Conservation (phyloP, 495 filamentous ascomycete genomes). For the Penicillium coffeae region DNA sequence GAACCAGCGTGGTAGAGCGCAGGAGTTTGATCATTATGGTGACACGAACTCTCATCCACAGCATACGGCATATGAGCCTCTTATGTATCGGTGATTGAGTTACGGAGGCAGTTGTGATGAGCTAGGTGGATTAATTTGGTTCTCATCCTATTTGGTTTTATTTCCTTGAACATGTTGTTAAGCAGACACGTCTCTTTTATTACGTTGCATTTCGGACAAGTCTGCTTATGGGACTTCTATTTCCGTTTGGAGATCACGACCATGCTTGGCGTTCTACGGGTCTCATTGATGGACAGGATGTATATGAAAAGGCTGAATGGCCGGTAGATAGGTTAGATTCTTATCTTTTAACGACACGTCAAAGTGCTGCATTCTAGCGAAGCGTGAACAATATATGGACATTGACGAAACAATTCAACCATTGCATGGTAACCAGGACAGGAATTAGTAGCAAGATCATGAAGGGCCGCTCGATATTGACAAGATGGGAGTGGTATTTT, state of each 20-base stretch:
- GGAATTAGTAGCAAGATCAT: slow-evolving; percentile 15
- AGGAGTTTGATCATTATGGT: slow-evolving; percentile 1
- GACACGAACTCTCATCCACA: slow-evolving; percentile 1
- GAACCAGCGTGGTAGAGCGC: slow-evolving; percentile 8
- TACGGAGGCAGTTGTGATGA: background rate
- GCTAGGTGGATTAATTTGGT: background rate
- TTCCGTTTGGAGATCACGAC: background rate
- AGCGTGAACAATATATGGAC: slow-evolving; percentile 1
- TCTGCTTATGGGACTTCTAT: background rate
- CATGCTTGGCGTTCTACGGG: slow-evolving; percentile 5
- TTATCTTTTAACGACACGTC: slow-evolving; percentile 6
- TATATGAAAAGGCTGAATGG: slow-evolving; percentile 4
- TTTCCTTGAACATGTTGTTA: background rate
- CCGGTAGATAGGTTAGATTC: slow-evolving; percentile 15
- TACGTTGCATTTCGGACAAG: background rate
- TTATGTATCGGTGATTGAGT: slow-evolving; percentile 28
- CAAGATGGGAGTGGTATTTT: slow-evolving; percentile 18
- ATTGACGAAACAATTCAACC: slow-evolving; percentile 15
- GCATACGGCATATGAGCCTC: slow-evolving; percentile 36
- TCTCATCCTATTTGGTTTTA: background rate
- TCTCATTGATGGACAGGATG: slow-evolving; percentile 3
- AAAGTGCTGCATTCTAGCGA: slow-evolving; percentile 9
- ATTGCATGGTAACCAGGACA: slow-evolving; percentile 12
- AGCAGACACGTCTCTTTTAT: background rate
- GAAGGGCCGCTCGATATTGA: slow-evolving; percentile 21